Base-by-base conservation (phyloP, 768 basidiomycete genomes). In the Boletus tylopilopsis region DNA sequence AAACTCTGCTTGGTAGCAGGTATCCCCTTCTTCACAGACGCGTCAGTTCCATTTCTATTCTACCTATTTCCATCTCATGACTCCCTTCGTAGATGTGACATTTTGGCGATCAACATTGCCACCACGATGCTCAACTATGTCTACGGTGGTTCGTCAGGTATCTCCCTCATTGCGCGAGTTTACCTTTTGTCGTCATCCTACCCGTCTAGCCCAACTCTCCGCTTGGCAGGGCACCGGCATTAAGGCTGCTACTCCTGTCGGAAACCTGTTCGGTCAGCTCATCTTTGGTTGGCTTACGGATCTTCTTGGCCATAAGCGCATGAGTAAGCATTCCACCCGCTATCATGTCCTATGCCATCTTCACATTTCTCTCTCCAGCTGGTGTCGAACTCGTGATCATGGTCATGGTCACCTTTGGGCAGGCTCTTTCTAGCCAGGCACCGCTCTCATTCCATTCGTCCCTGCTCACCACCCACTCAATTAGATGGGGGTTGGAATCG, bases 1-100 rank as follows among this genome's bases (percentile, higher is more conserved):
- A 92, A 90, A 67, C 76, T 84, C 53, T 81, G 80, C 58, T 56
- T 81, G 49, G 79, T 79, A 11, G 73, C 89, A 3, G 90, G 92
- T 58, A 86, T 86, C 10, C 92, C 92, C 24, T 94, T 94, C 77
- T 94, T 93, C 75, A 92, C 92, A 42, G 91, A 90, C 71, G 82
- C 85, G 79, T 83, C 56, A 59, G 78, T 44, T 68, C 1, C 8
- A 38, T n/a, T 21, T 13, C 33, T 18, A 0, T 25, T 33, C 9
- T 4, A 11, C 15, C 9, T 6, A 7, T 4, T 0, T 13, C 11
- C 10, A 13, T 25, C 46, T 22, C 25, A 16, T 50, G 32, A 62
- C 46, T 5, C 16, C n/a, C n/a, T n/a, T n/a, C n/a, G n/a, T 7
- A 68, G 66, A 24, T 90, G 90, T 60, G 90, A 92, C 54, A 85